phyloP scores from a whole-genome alignment of 2,329 filamentous ascomycete species.

The Cercospora zeae-maydis region DNA sequence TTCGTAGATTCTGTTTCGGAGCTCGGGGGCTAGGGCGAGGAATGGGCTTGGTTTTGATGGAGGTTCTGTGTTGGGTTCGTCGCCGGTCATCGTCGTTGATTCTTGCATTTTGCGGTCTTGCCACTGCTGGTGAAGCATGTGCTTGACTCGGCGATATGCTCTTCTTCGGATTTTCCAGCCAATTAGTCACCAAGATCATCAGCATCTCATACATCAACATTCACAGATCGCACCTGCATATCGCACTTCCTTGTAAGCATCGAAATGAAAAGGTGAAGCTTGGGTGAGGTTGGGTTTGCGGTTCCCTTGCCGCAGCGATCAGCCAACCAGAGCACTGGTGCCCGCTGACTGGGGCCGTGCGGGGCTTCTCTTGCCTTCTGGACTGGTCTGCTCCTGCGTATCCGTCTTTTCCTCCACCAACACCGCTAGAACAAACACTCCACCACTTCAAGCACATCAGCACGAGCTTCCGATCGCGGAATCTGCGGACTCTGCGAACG shows the following conservation, averaged over 20 bases:
- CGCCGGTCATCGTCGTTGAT: neutral
- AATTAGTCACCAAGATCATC: neutral
- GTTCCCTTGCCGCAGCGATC: neutral
- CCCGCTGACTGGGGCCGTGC: neutral
- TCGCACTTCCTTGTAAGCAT: neutral
- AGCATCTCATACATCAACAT: neutral
- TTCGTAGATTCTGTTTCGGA: slow-evolving; percentile 19
- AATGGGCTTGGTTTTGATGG: neutral
- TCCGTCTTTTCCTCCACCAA: neutral
- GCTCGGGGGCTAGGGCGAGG: slow-evolving; percentile 13
- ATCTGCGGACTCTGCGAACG: neutral
- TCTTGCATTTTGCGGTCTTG: neutral
- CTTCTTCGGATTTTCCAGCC: neutral
- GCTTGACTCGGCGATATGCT: neutral
- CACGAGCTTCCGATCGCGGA: slow-evolving; percentile 15
- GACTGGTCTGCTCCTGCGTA: neutral
- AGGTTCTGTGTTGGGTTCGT: neutral
- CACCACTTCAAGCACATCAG: neutral
- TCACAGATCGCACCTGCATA: neutral
- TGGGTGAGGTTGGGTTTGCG: slow-evolving; percentile 3
- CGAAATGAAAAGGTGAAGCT: slow-evolving; percentile 7
- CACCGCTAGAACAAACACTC: neutral
- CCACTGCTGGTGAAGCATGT: neutral
- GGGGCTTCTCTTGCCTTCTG: slow-evolving; percentile 1
- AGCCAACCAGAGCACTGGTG: slow-evolving; percentile 1